Conservation (phyloP, 2,329 filamentous ascomycete genomes). For the Lecanosticta acicola region DNA sequence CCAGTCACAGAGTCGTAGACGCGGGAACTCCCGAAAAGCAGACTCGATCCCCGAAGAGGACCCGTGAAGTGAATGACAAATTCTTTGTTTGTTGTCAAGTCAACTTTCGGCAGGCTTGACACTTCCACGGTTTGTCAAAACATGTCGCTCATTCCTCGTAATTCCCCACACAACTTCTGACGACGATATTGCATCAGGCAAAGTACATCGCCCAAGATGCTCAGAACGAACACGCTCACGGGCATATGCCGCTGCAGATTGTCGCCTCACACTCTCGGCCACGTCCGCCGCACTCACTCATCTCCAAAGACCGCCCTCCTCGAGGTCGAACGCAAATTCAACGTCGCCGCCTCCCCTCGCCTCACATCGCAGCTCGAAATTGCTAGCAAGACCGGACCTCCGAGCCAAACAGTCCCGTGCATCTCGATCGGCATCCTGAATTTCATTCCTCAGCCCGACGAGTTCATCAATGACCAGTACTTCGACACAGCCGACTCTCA, state of each 20-base stretch:
- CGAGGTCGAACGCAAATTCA: constrained; percentile 22
- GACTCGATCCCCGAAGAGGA: not conserved
- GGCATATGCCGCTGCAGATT: no score
- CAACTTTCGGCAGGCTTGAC: not conserved
- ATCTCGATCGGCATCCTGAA: not conserved
- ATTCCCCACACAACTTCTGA: no score
- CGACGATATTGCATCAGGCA: no score
- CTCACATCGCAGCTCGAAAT: constrained; percentile 1
- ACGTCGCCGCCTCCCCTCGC: constrained; percentile 1
- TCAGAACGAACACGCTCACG: no score
- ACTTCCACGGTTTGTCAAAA: no score
- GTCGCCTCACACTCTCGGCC: no score
- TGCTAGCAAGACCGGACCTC: not conserved
- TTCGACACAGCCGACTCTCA: constrained; percentile 9
- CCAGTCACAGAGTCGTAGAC: not conserved
- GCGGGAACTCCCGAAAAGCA: not conserved
- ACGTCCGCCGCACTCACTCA: not conserved
- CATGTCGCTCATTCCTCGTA: no score
- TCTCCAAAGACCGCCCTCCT: not conserved
- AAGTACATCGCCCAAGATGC: no score
- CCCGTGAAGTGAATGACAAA: not conserved
- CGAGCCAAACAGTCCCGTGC: not conserved
- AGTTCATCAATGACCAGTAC: constrained; percentile 18
- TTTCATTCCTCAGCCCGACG: constrained; percentile 2
- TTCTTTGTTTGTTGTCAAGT: not conserved